A percentile compares a stretch with the other conserved stretches of the same genome.
Evolutionary conservation across 768 basidiomycete species (phyloP).

Genomic region (Coprinellus aureogranulatus): DNA sequence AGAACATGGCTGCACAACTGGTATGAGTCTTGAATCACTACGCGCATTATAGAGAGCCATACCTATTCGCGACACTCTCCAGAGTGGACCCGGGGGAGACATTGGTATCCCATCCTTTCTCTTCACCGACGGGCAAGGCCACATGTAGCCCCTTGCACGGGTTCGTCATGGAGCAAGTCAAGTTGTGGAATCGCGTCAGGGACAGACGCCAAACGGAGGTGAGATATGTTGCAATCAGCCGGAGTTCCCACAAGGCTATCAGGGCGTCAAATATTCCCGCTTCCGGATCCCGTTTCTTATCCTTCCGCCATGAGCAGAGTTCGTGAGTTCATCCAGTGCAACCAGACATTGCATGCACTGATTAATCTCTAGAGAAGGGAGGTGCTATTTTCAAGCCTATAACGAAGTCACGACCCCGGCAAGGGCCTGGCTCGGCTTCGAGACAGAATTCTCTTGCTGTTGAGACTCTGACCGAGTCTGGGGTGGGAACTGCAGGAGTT

Average conservation of each 20-base stretch:
- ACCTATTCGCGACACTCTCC: no score
- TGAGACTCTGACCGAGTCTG: slow-evolving; percentile 8
- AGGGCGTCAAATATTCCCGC: background rate
- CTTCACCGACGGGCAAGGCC: background rate
- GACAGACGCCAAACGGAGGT: background rate
- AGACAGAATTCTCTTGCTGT: slow-evolving; percentile 27
- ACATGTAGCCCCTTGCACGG: background rate
- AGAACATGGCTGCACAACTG: no score
- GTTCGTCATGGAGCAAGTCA: background rate
- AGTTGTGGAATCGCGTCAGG: background rate
- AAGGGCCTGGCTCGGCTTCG: slow-evolving; percentile 19
- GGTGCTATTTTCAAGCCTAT: slow-evolving; percentile 68
- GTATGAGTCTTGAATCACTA: no score
- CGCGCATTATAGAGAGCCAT: no score
- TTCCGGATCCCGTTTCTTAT: slow-evolving; percentile 5
- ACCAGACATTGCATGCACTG: slow-evolving; percentile 6
- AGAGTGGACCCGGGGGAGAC: no score
- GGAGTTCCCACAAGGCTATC: background rate
- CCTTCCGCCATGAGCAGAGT: slow-evolving; percentile 46
- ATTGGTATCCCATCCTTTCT: background rate
- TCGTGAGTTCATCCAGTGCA: slow-evolving; percentile 51
- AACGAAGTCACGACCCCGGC: slow-evolving; percentile 51
- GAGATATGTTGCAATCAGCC: background rate
- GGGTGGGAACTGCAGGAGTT: background rate
- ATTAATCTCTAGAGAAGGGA: slow-evolving; percentile 58